Conservation (phyloP, 2,329 filamentous ascomycete species). For the Fonsecaea monophora region DNA sequence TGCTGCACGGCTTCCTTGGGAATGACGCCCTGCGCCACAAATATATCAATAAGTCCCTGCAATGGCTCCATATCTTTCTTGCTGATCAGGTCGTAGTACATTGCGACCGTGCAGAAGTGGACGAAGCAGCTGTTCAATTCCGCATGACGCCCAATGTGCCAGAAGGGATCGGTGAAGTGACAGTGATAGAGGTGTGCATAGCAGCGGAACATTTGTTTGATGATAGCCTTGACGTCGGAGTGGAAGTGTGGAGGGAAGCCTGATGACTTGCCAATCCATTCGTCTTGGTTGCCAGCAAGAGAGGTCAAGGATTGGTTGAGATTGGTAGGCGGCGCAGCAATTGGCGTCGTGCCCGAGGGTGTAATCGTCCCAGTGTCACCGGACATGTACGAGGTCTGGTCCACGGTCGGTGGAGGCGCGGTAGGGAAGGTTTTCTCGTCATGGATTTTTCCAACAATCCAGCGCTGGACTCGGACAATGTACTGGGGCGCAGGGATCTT, state of each 20-base stretch:
- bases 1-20: slow-evolving; percentile 65
- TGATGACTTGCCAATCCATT: slow-evolving; percentile 88
- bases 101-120: slow-evolving; percentile 81
- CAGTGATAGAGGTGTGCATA: slow-evolving; percentile 98
- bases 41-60: slow-evolving; percentile 91
- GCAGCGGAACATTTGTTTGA: slow-evolving; percentile 98
- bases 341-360: slow-evolving; percentile 46
- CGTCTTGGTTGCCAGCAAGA: slow-evolving; percentile 66
- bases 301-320: slow-evolving; percentile 65
- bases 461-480: slow-evolving; percentile 93
- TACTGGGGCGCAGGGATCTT: slow-evolving; percentile 93
- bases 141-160: slow-evolving; percentile 73
- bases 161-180: slow-evolving; percentile 85
- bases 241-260: slow-evolving; percentile 92
- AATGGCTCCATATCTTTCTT: slow-evolving; percentile 94
- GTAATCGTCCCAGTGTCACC: slow-evolving; percentile 56
- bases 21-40: slow-evolving; percentile 86
- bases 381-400: slow-evolving; percentile 61
- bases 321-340: slow-evolving; percentile 48
- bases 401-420: slow-evolving; percentile 70
- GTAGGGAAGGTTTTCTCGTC: slow-evolving; percentile 90
- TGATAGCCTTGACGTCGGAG: slow-evolving; percentile 88
- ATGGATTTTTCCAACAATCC: slow-evolving; percentile 95
- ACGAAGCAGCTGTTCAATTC: slow-evolving; percentile 87
- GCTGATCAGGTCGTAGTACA: slow-evolving; percentile 80